phyloP scores from a whole-genome alignment of 1,139 yeast species.

The Saccharomyces pastorianus region DNA sequence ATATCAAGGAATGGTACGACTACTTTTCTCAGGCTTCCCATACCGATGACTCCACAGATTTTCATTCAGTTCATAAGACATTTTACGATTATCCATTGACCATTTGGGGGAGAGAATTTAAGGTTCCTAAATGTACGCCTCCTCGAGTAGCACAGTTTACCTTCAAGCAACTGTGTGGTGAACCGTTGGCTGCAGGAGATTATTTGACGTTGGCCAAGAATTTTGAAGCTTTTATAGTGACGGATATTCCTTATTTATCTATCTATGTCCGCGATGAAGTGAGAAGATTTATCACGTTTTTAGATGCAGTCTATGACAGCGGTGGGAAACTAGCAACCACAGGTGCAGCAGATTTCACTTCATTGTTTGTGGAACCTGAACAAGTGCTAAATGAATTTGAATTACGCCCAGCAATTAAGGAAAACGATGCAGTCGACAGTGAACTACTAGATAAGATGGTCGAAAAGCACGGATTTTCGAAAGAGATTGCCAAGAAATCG shows the following conservation, averaged over 20 bases:
- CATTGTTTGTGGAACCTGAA: slow-evolving; percentile 79
- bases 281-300: slow-evolving; percentile 82
- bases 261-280: slow-evolving; percentile 73
- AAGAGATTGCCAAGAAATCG: slow-evolving; percentile 67
- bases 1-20: slow-evolving; percentile 67
- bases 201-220: slow-evolving; percentile 75
- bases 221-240: slow-evolving; percentile 69
- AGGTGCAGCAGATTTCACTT: slow-evolving; percentile 74
- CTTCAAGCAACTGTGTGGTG: slow-evolving; percentile 77
- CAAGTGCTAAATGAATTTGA: slow-evolving; percentile 52
- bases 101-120: slow-evolving; percentile 84
- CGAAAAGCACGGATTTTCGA: slow-evolving; percentile 64
- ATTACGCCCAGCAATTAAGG: slow-evolving; percentile 25
- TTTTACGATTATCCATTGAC: slow-evolving; percentile 20
- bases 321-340: slow-evolving; percentile 85
- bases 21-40: slow-evolving; percentile 59
- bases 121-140: slow-evolving; percentile 68
- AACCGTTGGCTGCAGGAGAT: slow-evolving; percentile 91
- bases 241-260: slow-evolving; percentile 84
- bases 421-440: slow-evolving; percentile 22
- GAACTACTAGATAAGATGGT: slow-evolving; percentile 49
- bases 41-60: slow-evolving; percentile 27
- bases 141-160: slow-evolving; percentile 84
- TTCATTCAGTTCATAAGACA: slow-evolving; percentile 11
- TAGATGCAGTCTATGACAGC: slow-evolving; percentile 91